These are phyloP conservation scores for Neonectria punicea DNA, from an alignment of 2,329 filamentous ascomycete genomes.

Conservation along the genomic window DNA sequence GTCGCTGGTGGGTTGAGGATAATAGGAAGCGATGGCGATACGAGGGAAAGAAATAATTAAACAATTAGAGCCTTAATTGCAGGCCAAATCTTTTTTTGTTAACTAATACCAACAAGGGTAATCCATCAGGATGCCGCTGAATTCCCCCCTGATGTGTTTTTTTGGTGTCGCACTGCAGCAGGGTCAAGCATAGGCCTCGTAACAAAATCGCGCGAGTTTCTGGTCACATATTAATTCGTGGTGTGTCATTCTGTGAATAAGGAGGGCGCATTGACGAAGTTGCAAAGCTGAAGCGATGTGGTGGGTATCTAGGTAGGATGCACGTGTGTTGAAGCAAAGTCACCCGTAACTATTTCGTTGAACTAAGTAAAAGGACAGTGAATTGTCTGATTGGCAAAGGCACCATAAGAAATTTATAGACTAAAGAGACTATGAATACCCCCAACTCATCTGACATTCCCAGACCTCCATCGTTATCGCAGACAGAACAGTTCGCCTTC, in stretches of 20 bases:
- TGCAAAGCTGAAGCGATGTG: not conserved
- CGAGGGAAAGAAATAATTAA: not conserved
- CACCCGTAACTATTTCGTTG: too few relatives aligned
- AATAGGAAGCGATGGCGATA: conserved; percentile 37
- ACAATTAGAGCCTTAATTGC: not conserved
- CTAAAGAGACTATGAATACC: not conserved
- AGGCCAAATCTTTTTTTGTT: not conserved
- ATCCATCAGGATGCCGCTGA: not conserved
- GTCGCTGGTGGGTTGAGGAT: conserved; percentile 39
- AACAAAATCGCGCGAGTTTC: not conserved
- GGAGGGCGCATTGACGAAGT: not conserved
- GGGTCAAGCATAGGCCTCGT: not conserved
- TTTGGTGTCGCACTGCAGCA: not conserved
- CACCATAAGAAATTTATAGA: not conserved
- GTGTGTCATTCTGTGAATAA: not conserved
- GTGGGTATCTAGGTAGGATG: too few relatives aligned
- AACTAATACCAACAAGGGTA: not conserved
- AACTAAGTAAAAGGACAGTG: too few relatives aligned
- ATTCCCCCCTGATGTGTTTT: not conserved
- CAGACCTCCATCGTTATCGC: not conserved
- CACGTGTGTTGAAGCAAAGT: too few relatives aligned
- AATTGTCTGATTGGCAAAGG: too few relatives aligned
- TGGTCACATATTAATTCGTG: not conserved
- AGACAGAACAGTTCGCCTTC: not conserved
- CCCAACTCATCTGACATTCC: not conserved